Evolutionary conservation across 2,329 filamentous ascomycete species (phyloP), one percentile per base, ranked within the genome.

Genomic region (Alternaria tenuissima): DNA sequence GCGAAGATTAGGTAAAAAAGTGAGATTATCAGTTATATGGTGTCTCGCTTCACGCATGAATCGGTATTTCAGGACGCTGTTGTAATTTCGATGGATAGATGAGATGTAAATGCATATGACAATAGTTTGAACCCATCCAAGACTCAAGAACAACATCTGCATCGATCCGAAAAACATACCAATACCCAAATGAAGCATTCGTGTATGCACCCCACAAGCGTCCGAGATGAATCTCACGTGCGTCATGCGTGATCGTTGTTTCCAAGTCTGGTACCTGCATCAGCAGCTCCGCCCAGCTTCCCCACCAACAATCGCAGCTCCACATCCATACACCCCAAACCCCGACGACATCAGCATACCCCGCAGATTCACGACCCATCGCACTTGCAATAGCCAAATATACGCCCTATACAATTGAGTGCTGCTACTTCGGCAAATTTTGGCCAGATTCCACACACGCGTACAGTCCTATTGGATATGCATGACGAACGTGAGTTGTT

Each of bases 401-500:
- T 22, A 20, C 39, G 28, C 26, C 3, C n/a, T 38, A 28, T 36
- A 20, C 39, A 26, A 34, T 5, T 24, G 16, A 11, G 16, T 34
- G 24, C 46, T 36, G 46, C 5, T 38, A 49, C 20, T 49, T 7
- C 36, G 46, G 46, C 30, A 49, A 38, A 49, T 36, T 7, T n/a
- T 4, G 32, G 34, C 30, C 12, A 18, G 7, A 6, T 4, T 2
- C 18, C 4, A 24, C 38, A 30, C 24, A 43, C 42, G 42, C 28
- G 5, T 30, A 36, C 36, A 52, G 24, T n/a, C 24, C 39, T 43
- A n/a, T 55, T 11, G 43, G 66, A 61, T 59, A 78, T 77, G 75
- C 73, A 76, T 60, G 75, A 78, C 68, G 76, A 77, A 70, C 74
- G 75, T 78, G 62, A 71, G 76, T 72, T 55, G 32, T n/a, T 30